A percentile compares a stretch with the other conserved stretches of the same genome.
Evolutionary conservation across 352 stramenopile genomes (phyloP).

Genomic region (Pythium monospermum): DNA sequence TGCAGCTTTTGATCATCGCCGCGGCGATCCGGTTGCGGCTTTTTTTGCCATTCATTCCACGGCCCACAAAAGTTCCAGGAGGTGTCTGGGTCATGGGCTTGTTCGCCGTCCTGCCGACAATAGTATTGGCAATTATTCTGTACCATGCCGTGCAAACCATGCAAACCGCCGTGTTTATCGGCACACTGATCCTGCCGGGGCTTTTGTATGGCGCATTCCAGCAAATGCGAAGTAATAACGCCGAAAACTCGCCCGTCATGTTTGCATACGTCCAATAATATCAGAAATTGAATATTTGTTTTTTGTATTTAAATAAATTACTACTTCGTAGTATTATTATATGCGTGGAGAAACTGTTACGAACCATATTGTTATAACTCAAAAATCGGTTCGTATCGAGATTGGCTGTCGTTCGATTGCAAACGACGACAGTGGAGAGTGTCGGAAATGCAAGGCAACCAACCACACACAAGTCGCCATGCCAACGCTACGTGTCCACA

Average conservation of each 20-base stretch:
- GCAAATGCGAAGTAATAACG: slow-evolving; percentile 10
- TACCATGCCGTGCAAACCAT: slow-evolving; percentile 32
- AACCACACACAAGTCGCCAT: too few relatives aligned
- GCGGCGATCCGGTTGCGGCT: slow-evolving; percentile 86
- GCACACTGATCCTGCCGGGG: slow-evolving; percentile 32
- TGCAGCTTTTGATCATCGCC: slow-evolving; percentile 87
- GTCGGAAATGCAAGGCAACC: too few relatives aligned
- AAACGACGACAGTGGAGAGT: too few relatives aligned
- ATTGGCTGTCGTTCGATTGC: too few relatives aligned
- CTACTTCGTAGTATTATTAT: too few relatives aligned
- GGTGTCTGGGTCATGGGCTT: slow-evolving; percentile 27
- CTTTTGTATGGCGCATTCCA: slow-evolving; percentile 15
- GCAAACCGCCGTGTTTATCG: slow-evolving; percentile 29
- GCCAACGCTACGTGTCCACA: too few relatives aligned
- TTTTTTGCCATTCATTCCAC: slow-evolving; percentile 58
- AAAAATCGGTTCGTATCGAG: too few relatives aligned
- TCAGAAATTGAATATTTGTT: neutral
- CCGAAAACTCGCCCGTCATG: slow-evolving; percentile 6
- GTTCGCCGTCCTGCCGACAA: slow-evolving; percentile 29
- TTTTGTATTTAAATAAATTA: too few relatives aligned
- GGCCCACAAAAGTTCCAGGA: slow-evolving; percentile 51
- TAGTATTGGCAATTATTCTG: slow-evolving; percentile 49
- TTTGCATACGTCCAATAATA: slow-evolving; percentile 5
- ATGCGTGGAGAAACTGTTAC: too few relatives aligned
- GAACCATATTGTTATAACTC: too few relatives aligned